phyloP scores from a whole-genome alignment of 139 green algal species.

The Tetratostichococcus sp. region DNA sequence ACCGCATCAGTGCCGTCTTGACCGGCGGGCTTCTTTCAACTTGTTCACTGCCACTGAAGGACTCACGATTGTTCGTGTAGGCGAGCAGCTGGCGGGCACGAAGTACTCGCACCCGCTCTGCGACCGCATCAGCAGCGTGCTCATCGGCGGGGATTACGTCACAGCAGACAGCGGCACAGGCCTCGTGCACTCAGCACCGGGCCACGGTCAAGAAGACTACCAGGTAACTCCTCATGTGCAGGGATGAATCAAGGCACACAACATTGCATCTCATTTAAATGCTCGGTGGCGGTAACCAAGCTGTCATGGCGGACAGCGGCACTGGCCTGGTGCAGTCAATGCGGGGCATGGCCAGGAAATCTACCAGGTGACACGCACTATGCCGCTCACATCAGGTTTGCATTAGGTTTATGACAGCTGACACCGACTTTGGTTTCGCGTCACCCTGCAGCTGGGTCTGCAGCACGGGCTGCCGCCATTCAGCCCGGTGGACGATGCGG shows the following conservation, averaged over 20 bases:
- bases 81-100: constrained; percentile 65
- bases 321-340: no score
- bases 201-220: constrained; percentile 98
- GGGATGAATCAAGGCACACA: no score
- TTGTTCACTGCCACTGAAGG: no score
- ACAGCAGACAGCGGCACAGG: constrained; percentile 95
- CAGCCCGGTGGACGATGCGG: constrained; percentile 93
- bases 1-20: constrained; percentile 71
- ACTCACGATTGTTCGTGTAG: no score
- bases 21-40: constrained; percentile 71
- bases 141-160: constrained; percentile 98
- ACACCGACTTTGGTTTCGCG: no score
- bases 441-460: constrained; percentile 27
- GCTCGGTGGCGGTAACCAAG: no score
- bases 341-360: no score
- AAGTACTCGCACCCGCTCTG: constrained; percentile 91
- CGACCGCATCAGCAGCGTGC: constrained; percentile 68
- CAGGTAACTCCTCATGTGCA: constrained; percentile 27
- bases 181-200: constrained; percentile 94
- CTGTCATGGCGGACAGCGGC: no score
- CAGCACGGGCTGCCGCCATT: constrained; percentile 82
- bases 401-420: no score
- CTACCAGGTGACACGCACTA: no score
- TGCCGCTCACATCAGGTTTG: no score
- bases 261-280: no score